Evolutionary conservation across 331 rosid species (phyloP).

Genomic region (Malus hybrid): DNA sequence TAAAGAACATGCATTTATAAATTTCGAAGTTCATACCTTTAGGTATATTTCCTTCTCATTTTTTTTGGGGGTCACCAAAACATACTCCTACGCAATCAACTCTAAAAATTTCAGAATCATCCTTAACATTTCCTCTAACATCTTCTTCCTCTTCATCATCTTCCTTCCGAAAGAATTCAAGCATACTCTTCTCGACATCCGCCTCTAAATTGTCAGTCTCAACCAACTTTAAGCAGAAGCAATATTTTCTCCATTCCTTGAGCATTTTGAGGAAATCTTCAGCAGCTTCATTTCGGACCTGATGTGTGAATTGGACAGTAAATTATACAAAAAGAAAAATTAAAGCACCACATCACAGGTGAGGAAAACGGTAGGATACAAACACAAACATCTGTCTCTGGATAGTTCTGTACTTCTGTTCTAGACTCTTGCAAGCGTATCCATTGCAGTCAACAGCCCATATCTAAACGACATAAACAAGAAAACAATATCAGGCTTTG

Average conservation of each 20-base stretch:
- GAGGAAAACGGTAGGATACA: not conserved
- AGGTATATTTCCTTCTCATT: constrained; percentile 30
- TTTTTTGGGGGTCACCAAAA: constrained; percentile 41
- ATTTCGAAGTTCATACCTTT: constrained; percentile 29
- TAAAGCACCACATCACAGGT: not conserved
- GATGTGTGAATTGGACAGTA: not conserved
- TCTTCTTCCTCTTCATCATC: constrained; percentile 14
- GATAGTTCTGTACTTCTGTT: constrained; percentile 39
- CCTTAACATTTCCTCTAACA: not conserved
- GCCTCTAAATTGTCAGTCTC: constrained; percentile 18
- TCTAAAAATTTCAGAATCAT: constrained; percentile 38
- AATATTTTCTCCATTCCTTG: constrained; percentile 53
- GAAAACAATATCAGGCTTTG: not conserved
- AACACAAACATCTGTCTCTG: constrained; percentile 50
- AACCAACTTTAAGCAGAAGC: constrained; percentile 36
- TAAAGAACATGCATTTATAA: not conserved
- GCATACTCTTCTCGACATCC: not conserved
- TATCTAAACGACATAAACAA: constrained; percentile 22
- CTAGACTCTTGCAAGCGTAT: constrained; percentile 49
- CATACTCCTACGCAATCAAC: constrained; percentile 38
- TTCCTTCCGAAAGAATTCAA: constrained; percentile 17
- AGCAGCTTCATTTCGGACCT: constrained; percentile 72
- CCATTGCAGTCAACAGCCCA: constrained; percentile 70
- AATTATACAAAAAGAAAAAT: not conserved
- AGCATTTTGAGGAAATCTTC: constrained; percentile 49